phyloP scores from a whole-genome alignment of 2,329 filamentous ascomycete species.

The Beauveria australis region DNA sequence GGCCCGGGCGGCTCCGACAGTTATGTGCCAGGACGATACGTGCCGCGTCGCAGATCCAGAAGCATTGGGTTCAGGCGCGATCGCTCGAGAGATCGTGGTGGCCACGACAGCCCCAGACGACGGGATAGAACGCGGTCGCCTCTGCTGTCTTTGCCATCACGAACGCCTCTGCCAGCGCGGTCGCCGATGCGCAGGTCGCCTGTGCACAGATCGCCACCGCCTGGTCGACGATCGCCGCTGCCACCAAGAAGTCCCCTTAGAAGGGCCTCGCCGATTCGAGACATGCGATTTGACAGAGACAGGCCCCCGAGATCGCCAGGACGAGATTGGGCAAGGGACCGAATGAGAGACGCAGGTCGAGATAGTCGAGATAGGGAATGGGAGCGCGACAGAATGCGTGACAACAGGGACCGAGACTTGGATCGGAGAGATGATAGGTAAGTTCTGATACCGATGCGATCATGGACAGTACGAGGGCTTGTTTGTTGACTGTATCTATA shows the following conservation, averaged over 20 bases:
- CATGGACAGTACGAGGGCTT: background rate
- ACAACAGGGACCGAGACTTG: constrained; percentile 23
- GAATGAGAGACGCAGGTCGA: constrained; percentile 18
- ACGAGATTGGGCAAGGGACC: constrained; percentile 27
- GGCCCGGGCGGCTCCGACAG: constrained; percentile 30
- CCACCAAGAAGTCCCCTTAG: constrained; percentile 22
- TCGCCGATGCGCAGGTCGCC: constrained; percentile 20
- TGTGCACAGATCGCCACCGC: constrained; percentile 14
- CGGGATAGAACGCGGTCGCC: constrained; percentile 29
- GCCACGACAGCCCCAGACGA: constrained; percentile 24
- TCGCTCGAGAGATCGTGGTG: constrained; percentile 30
- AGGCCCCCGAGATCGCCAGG: constrained; percentile 28
- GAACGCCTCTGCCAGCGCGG: constrained; percentile 14
- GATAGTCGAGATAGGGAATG: constrained; percentile 25
- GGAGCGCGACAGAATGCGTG: constrained; percentile 20
- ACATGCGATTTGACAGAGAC: constrained; percentile 28
- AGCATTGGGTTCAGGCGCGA: constrained; percentile 34
- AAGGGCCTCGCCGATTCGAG: constrained; percentile 30
- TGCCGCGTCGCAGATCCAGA: constrained; percentile 32
- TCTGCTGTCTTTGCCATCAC: constrained; percentile 10
- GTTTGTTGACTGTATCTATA: constrained; percentile 19
- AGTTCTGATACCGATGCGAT: constrained; percentile 9
- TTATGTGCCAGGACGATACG: constrained; percentile 38
- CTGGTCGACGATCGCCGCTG: constrained; percentile 7
- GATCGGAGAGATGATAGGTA: constrained; percentile 36